Base-by-base conservation (phyloP, 805 yeast genomes). In the Clavispora vitiphila region DNA sequence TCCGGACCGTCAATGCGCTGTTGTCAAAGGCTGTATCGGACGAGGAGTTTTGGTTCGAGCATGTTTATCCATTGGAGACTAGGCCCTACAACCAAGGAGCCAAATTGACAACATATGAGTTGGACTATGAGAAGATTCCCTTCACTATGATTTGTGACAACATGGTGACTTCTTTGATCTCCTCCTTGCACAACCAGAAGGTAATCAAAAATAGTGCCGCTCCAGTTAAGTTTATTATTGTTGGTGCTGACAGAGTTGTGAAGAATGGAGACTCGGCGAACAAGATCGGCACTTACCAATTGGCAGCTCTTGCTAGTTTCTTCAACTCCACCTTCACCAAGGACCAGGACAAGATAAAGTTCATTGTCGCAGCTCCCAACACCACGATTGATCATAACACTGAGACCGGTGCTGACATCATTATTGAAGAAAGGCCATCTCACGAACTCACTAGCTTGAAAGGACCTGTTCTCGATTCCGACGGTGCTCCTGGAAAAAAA, bases 81-180 rank as follows among this genome's bases (percentile, higher is more conserved):
- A 76, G 99, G 53, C 99, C 99, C 1, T 93, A 91, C 60, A 89
- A 91, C 61, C 98, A 91, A 67, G 99, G 99, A 8, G 87, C 97
- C 0, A 77, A 96, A 50, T 71, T 91, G 44, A 91, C 98, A 0
- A 90, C 97, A 0, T 91, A 80, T 62, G 99, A 91, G 61, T 73
- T 91, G 35, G 81, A 86, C 12, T 82, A 85, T 54, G 98, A 91
- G 48, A 58, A 77, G 16, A 86, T 93, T 32, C 98, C 98, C 12
- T 81, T 93, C 37, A 87, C 96, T 1, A 69, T 91, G 46, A 78
- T 91, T 47, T 84, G 96, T 9, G 99, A 91, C 58, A 85, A 88
- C 44, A 90, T 91, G 91, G 95, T 85, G 2, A 79, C 96, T 0
- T 82, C 90, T 34, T 71, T 89, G 44, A 71, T 90, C 39, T 69